Conservation (phyloP, 2,329 filamentous ascomycete species). For the Sordariomycetes sp. region DNA sequence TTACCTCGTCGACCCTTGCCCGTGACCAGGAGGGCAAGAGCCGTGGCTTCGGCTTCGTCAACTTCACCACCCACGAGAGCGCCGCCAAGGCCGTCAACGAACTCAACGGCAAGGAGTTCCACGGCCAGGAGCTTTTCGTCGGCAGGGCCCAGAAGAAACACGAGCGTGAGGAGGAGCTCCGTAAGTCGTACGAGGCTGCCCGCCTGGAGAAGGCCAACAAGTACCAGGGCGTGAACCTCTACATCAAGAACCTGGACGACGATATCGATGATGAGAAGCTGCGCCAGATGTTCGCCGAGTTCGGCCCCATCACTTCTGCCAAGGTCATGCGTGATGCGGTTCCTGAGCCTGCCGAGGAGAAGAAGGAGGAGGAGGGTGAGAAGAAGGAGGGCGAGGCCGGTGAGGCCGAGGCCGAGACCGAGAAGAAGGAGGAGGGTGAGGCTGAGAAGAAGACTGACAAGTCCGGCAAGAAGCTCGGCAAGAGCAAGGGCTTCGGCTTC, state of each 20-base stretch:
- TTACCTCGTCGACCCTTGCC: constrained; percentile 89
- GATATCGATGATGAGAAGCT: constrained; percentile 98
- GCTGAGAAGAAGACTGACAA: constrained; percentile 47
- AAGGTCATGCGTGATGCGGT: constrained; percentile 94
- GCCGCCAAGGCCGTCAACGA: constrained; percentile 79
- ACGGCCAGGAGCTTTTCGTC: constrained; percentile 91
- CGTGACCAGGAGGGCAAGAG: constrained; percentile 84
- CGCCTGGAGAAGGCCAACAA: constrained; percentile 97
- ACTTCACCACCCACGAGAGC: constrained; percentile 84
- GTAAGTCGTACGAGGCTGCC: constrained; percentile 96
- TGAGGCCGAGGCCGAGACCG: constrained; percentile 32
- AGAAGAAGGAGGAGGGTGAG: constrained; percentile 29
- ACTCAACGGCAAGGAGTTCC: constrained; percentile 84
- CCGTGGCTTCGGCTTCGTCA: constrained; percentile 92
- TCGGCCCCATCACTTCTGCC: constrained; percentile 91
- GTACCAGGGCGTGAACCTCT: constrained; percentile 98
- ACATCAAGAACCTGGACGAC: constrained; percentile 98
- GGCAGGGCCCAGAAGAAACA: constrained; percentile 99
- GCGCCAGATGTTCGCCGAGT: constrained; percentile 81
- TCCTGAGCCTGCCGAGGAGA: constrained; percentile 39
- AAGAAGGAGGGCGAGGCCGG: constrained; percentile 32
- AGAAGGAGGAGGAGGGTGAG: constrained; percentile 34
- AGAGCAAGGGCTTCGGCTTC: constrained; percentile 99
- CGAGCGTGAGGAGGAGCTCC: constrained; percentile 97
- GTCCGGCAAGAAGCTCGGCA: constrained; percentile 61